These are phyloP conservation scores for Ceratocystis cubensis DNA, from an alignment of 2,329 filamentous ascomycete genomes.

Conservation along the genomic window DNA sequence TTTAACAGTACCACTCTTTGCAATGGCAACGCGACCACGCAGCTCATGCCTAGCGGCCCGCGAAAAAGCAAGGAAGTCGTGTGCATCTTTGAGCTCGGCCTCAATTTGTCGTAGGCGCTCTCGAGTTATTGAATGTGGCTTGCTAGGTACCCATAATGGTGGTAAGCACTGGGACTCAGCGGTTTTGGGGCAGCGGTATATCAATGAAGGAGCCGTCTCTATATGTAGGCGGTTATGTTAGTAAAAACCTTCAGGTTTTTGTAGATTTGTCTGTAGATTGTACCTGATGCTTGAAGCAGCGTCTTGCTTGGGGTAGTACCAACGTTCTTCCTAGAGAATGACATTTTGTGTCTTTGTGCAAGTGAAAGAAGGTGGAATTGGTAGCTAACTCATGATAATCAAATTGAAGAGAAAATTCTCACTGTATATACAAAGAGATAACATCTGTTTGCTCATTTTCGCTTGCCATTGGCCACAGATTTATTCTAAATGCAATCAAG, in stretches of 20 bases:
- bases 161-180: neutral
- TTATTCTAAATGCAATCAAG: neutral
- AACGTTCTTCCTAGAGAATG: neutral
- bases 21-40: conserved; percentile 7
- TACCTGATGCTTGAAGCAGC: neutral
- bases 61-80: conserved; percentile 8
- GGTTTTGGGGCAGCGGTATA: neutral
- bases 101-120: conserved; percentile 7
- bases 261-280: neutral
- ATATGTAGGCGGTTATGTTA: neutral
- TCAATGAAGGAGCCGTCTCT: neutral
- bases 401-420: no score
- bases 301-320: neutral
- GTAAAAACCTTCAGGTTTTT: neutral
- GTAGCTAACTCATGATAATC: no score
- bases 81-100: neutral
- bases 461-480: no score
- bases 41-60: neutral
- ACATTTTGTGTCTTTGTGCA: neutral
- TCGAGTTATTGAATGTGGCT: neutral
- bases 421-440: no score
- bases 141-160: neutral
- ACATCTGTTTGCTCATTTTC: no score
- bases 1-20: neutral
- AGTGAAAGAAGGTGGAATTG: no score